Evolutionary conservation across 345 rosid genomes (phyloP), one percentile per base, ranked within the genome.

Genomic region (Moricandia arvensis): DNA sequence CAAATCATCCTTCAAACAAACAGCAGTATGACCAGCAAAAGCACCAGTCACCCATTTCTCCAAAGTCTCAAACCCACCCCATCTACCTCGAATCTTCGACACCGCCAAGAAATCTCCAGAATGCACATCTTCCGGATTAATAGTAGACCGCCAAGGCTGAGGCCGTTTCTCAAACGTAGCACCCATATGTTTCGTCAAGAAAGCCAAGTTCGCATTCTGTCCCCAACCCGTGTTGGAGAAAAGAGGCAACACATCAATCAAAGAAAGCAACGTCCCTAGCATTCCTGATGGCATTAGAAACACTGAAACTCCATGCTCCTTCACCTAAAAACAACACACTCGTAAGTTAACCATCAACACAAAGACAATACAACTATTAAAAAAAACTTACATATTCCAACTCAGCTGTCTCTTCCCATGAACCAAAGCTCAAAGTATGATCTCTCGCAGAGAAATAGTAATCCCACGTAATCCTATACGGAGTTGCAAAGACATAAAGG

Each of bases 31-130:
- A 80, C 99, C 99, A 77, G 99, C 98, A 80, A 90, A 95, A 64
- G 99, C 97, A 16, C 99, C 99, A 9, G 97, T 95, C 47, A 95
- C 97, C 99, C 99, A 95, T 80, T 95, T 95, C 82, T 95, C 99
- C 75, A 95, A 82, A 0, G 97, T 86, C 89, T 95, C 98, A 85
- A 95, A 95, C 43, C 97, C 99, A 72, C 99, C 97, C 99, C 99
- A 95, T 53, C 99, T 85, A 60, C 98, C 98, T 72, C 96, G 86
- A 55, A 95, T 92, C 90, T 95, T 95, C 11, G 99, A 95, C 43
- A 92, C 81, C 0, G 97, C 97, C 80, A 95, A 84, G 82, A 95
- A 95, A 75, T 95, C 97, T 6, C 99, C 99, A 41, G 94, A 83
- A 62, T 89, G 88, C 71, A 95, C 93, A 76, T 95, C 97, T 24